phyloP scores from a whole-genome alignment of 2,329 filamentous ascomycete species.

The Nigrograna mackinnonii region DNA sequence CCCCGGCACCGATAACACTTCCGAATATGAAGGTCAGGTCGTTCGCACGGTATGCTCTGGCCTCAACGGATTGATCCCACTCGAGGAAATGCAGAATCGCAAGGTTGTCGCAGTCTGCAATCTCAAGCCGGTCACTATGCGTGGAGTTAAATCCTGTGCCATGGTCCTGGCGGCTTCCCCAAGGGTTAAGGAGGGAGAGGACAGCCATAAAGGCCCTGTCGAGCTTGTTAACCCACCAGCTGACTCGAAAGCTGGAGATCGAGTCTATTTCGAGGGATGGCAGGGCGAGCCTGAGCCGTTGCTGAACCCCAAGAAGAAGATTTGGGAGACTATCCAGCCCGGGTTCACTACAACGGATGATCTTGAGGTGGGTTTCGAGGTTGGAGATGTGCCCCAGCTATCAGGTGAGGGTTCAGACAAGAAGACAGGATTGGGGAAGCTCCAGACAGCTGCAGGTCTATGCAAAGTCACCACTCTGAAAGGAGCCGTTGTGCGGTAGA shows the following conservation, averaged over 20 bases:
- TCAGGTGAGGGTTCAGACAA: conserved; percentile 67
- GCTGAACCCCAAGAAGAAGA: conserved; percentile 99
- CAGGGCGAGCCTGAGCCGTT: conserved; percentile 89
- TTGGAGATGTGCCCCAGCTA: conserved; percentile 73
- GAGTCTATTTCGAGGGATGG: conserved; percentile 94
- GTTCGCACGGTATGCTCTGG: conserved; percentile 97
- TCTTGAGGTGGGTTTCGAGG: conserved; percentile 86
- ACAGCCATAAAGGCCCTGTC: conserved; percentile 84
- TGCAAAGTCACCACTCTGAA: conserved; percentile 84
- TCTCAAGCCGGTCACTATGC: conserved; percentile 99
- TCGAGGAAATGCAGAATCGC: conserved; percentile 95
- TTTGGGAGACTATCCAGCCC: conserved; percentile 96
- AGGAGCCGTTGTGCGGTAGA: conserved; percentile 81
- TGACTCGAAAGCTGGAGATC: conserved; percentile 78
- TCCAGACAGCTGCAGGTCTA: conserved; percentile 78
- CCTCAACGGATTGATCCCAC: conserved; percentile 86
- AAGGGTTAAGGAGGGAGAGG: conserved; percentile 78
- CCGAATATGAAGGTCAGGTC: conserved; percentile 87
- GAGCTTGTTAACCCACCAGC: conserved; percentile 87
- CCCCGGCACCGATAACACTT: conserved; percentile 83
- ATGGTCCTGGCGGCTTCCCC: conserved; percentile 98
- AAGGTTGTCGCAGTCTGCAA: conserved; percentile 97
- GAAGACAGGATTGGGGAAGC: conserved; percentile 59
- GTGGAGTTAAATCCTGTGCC: conserved; percentile 76
- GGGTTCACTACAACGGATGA: conserved; percentile 87